Evolutionary conservation across 2,329 filamentous ascomycete species (phyloP).

Genomic region (Fusarium redolens): DNA sequence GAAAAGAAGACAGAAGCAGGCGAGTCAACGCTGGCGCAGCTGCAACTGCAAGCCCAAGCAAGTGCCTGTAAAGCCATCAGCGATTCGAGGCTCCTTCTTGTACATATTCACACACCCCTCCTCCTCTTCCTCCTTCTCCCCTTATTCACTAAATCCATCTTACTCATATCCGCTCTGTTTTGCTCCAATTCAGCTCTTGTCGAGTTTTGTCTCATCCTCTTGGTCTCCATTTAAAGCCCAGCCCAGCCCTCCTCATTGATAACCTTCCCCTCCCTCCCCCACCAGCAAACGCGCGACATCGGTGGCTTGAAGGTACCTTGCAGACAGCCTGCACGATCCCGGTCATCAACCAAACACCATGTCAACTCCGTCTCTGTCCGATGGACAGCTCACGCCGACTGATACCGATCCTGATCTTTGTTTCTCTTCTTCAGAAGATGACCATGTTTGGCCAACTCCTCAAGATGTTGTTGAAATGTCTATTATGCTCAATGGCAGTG

Average conservation of each 20-base stretch:
- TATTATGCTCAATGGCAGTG: conserved; percentile 43
- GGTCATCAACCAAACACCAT: conserved; percentile 41
- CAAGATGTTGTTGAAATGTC: conserved; percentile 46
- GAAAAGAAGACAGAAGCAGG: conserved; percentile 20
- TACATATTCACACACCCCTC: conserved; percentile 33
- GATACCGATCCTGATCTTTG: conserved; percentile 44
- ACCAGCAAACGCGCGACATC: conserved; percentile 39
- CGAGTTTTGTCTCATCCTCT: conserved; percentile 14
- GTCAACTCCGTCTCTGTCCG: conserved; percentile 44
- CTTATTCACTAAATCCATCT: conserved; percentile 14
- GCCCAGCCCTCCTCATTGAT: conserved; percentile 7
- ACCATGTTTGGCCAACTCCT: conserved; percentile 43
- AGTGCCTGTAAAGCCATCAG: conserved; percentile 20
- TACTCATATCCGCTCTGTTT: conserved; percentile 12
- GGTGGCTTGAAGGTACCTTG: conserved; percentile 45
- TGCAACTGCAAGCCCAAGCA: conserved; percentile 6
- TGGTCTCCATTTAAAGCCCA: conserved; percentile 16
- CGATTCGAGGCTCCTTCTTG: conserved; percentile 13
- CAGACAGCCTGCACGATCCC: conserved; percentile 42
- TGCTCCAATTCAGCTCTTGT: conserved; percentile 9
- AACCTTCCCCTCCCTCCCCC: conserved; percentile 14
- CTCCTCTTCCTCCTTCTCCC: conserved; percentile 3
- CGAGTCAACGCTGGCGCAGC: conserved; percentile 32
- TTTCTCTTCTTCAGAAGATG: conserved; percentile 36
- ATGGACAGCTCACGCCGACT: conserved; percentile 44